phyloP scores from a whole-genome alignment of 768 basidiomycete genomes.

The Cystofilobasidium capitatum region DNA sequence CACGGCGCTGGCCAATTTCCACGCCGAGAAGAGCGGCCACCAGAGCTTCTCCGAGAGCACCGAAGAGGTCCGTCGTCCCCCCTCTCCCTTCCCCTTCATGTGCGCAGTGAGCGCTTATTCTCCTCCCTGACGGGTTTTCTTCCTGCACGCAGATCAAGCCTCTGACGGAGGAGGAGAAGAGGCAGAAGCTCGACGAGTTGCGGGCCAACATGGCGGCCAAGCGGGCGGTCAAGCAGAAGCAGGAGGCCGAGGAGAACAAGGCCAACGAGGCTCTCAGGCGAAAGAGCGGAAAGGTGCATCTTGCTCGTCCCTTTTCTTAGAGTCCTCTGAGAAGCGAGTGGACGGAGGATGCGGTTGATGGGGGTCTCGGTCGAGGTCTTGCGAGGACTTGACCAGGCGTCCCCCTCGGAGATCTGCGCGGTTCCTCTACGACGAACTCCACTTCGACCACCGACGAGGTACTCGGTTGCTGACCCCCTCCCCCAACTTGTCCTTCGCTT shows the following conservation, averaged over 20 bases:
- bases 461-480: not conserved
- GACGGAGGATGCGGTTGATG: slow-evolving; percentile 1
- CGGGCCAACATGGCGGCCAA: slow-evolving; percentile 70
- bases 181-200: slow-evolving; percentile 62
- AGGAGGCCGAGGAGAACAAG: slow-evolving; percentile 59
- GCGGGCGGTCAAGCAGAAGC: slow-evolving; percentile 36
- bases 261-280: slow-evolving; percentile 69
- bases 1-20: slow-evolving; percentile 78
- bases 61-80: slow-evolving; percentile 58
- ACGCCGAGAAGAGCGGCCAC: slow-evolving; percentile 91
- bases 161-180: slow-evolving; percentile 87
- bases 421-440: too few species aligned
- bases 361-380: too few species aligned
- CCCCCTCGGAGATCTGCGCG: too few species aligned
- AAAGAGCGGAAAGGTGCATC: slow-evolving; percentile 71
- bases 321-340: too few species aligned
- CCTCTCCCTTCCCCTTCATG: not conserved
- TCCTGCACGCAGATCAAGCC: slow-evolving; percentile 62
- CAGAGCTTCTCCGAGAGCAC: slow-evolving; percentile 91
- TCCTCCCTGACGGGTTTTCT: not conserved
- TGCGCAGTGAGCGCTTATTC: not conserved
- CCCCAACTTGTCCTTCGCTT: not conserved
- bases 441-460: too few species aligned
- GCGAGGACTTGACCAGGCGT: too few species aligned
- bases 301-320: slow-evolving; percentile 2